Evolutionary conservation across 2,329 filamentous ascomycete genomes (phyloP), one percentile per base, ranked within the genome.

Genomic region (Nannizzia gypsea): DNA sequence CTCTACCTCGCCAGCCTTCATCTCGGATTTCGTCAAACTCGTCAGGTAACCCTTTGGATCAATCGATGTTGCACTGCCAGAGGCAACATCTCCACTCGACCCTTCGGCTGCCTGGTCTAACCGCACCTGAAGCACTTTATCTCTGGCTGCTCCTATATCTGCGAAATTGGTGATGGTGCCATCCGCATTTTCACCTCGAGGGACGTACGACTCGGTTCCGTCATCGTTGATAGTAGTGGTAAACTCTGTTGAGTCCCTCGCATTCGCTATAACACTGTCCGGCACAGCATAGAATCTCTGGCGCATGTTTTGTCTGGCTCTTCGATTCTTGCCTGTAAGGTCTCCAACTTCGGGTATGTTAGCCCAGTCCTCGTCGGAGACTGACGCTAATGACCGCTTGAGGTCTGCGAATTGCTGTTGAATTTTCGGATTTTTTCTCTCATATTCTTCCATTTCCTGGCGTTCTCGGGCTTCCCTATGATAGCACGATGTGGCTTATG

Each of bases 121-220:
- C 66, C 89, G 86, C n/a, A 95, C 92, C 71, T 96, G 88, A 58
- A 99, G 81, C 44, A 96, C 93, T 74, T 96, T 96, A 77, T 96
- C 90, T 76, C 93, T 85, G 20, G 93, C 95, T 50, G 91, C 90
- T 74, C 95, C 93, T 64, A 99, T 97, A 72, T 96, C 89, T 50
- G 92, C 92, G 71, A 99, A 99, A 71, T 99, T 96, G 9, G 92
- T 99, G 83, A 96, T 93, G 1, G 90, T 95, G 1, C 92, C 91
- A 68, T 96, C 90, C 2, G 74, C 71, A 56, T 73, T 75, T 61
- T 85, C 81, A 31, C 66, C 68, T 38, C 69, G 72, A 20, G 68
- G 66, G 28, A 73, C 75, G 55, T 79, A 77, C 9, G 77, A 75
- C n/a, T 79, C 74, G 1, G 76, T 73, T 1, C 84, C 87, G 62